A percentile compares a stretch with the other conserved stretches of the same genome.
These are phyloP conservation scores for Aureobasidium sp. DNA, from an alignment of 2,329 filamentous ascomycete genomes.

Conservation along the genomic window DNA sequence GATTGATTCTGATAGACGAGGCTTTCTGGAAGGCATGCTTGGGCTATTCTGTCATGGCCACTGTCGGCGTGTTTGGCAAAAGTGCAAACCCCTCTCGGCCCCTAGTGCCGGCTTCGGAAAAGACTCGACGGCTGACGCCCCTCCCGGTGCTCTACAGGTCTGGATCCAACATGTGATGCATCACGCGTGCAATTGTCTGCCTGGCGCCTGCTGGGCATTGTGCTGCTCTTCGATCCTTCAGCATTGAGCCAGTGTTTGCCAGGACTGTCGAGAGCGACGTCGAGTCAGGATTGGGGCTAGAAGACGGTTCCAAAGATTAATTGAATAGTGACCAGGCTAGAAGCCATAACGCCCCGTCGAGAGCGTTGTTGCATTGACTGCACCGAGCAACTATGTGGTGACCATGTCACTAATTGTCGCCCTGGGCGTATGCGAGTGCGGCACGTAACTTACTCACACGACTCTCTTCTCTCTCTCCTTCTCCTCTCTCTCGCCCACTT, in stretches of 20 bases:
- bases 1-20: background rate
- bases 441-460: background rate
- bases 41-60: background rate
- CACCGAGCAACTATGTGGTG: background rate
- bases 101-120: background rate
- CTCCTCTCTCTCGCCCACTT: background rate
- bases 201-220: background rate
- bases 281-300: background rate
- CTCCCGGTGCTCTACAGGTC: background rate
- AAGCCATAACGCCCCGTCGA: background rate
- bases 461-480: background rate
- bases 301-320: background rate
- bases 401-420: background rate
- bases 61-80: background rate
- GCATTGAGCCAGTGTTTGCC: background rate
- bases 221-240: background rate
- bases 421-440: background rate
- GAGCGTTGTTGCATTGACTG: background rate
- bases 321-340: background rate
- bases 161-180: background rate
- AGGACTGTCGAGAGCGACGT: background rate
- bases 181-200: background rate
- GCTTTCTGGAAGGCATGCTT: background rate
- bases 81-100: background rate
- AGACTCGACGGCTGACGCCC: background rate